Conservation (phyloP, 2,329 filamentous ascomycete genomes). For the Pestalotiopsis sp. region DNA sequence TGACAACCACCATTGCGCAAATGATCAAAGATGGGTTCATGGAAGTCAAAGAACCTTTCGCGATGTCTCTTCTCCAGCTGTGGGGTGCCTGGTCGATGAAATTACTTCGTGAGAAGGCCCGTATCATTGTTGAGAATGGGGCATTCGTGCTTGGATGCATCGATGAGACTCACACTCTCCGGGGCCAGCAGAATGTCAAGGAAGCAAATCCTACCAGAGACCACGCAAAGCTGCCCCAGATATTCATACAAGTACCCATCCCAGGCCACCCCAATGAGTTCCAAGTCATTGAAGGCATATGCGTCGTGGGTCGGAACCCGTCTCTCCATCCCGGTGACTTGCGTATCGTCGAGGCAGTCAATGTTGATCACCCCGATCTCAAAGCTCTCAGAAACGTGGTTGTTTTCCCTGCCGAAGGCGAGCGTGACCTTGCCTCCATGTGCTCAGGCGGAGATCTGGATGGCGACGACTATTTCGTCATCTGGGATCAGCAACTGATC, state of each 20-base stretch:
- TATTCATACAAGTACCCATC: slow-evolving; percentile 81
- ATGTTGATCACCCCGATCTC: slow-evolving; percentile 74
- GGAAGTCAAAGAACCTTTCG: slow-evolving; percentile 72
- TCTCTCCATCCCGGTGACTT: slow-evolving; percentile 93
- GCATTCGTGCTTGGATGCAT: slow-evolving; percentile 87
- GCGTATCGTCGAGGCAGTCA: slow-evolving; percentile 80
- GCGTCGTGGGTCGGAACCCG: slow-evolving; percentile 86
- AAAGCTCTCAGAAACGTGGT: slow-evolving; percentile 81
- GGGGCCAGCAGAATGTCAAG: slow-evolving; percentile 64
- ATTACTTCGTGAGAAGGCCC: slow-evolving; percentile 87
- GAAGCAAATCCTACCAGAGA: slow-evolving; percentile 42
- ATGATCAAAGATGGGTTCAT: slow-evolving; percentile 84
- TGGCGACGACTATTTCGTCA: slow-evolving; percentile 91
- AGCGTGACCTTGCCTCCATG: slow-evolving; percentile 87
- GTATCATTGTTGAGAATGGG: slow-evolving; percentile 77
- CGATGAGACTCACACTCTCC: slow-evolving; percentile 77
- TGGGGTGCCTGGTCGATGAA: slow-evolving; percentile 93
- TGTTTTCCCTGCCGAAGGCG: slow-evolving; percentile 81
- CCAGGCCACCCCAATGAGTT: slow-evolving; percentile 54
- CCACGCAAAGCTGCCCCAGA: slow-evolving; percentile 67
- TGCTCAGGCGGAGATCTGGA: slow-evolving; percentile 95
- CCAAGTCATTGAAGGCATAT: slow-evolving; percentile 71
- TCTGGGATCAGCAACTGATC: slow-evolving; percentile 81
- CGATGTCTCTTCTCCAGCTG: slow-evolving; percentile 73
- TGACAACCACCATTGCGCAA: slow-evolving; percentile 70